These are phyloP conservation scores for Podila minutissima DNA, from an alignment of 192 early-diverging fungal genomes.

Conservation along the genomic window DNA sequence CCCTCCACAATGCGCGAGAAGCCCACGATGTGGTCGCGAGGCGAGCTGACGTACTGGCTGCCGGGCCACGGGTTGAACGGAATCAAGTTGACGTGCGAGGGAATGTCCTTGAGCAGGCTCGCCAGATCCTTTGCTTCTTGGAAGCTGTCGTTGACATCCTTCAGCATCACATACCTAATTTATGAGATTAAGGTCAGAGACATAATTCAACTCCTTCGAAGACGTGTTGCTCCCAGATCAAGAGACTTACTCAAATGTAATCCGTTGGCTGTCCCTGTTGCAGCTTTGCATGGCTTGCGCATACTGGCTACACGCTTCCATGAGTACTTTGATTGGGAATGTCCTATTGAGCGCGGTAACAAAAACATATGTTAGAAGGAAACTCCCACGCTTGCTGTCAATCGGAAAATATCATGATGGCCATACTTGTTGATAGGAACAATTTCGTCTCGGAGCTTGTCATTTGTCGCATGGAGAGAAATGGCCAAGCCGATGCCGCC, in stretches of 20 bases:
- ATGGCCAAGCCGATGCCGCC: conserved; percentile 80
- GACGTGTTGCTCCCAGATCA: background rate
- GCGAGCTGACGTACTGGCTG: conserved; percentile 70
- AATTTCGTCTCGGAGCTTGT: conserved; percentile 76
- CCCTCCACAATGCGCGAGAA: conserved; percentile 63
- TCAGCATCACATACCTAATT: conserved; percentile 83
- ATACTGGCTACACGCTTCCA: conserved; percentile 77
- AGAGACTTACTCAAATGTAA: conserved; percentile 83
- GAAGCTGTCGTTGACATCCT: conserved; percentile 82
- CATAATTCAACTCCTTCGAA: background rate
- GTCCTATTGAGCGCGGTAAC: conserved; percentile 39
- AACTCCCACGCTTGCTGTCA: background rate
- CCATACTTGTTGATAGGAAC: conserved; percentile 84
- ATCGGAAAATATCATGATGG: background rate
- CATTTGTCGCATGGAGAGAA: conserved; percentile 86
- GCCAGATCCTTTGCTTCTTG: conserved; percentile 75
- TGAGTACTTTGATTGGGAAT: conserved; percentile 75
- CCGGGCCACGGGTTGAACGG: conserved; percentile 93
- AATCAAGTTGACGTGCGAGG: conserved; percentile 82
- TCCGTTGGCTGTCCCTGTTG: conserved; percentile 64
- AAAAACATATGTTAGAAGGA: background rate
- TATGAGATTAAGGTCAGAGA: background rate
- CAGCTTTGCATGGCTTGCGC: conserved; percentile 58
- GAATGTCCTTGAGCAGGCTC: conserved; percentile 67
- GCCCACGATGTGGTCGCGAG: conserved; percentile 60